Conservation (phyloP, 2,329 filamentous ascomycete species). For the Bretziella fagacearum region DNA sequence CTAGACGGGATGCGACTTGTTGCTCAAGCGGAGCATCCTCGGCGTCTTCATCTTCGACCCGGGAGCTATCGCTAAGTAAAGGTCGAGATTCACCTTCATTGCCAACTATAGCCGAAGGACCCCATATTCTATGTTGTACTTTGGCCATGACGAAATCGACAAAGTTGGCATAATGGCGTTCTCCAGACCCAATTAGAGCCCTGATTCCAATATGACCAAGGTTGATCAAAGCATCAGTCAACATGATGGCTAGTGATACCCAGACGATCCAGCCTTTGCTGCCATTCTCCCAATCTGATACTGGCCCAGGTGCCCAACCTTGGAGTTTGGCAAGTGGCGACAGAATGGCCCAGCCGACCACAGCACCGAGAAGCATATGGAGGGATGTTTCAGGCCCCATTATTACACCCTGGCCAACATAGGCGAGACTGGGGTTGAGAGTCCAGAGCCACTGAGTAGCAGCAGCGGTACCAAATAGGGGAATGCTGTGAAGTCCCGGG, state of each 20-base stretch:
- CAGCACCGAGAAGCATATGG: slow-evolving; percentile 83
- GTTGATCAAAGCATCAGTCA: slow-evolving; percentile 80
- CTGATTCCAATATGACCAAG: slow-evolving; percentile 60
- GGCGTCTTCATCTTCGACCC: slow-evolving; percentile 25
- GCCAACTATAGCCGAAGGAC: not conserved
- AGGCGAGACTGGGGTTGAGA: slow-evolving; percentile 89
- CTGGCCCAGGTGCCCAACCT: slow-evolving; percentile 78
- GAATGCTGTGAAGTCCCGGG: slow-evolving; percentile 68
- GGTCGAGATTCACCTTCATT: slow-evolving; percentile 6
- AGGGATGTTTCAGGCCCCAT: slow-evolving; percentile 93
- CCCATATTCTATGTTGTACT: slow-evolving; percentile 13
- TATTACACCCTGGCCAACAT: slow-evolving; percentile 93
- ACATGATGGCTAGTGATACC: slow-evolving; percentile 91
- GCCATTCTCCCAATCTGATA: slow-evolving; percentile 76
- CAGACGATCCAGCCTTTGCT: slow-evolving; percentile 99
- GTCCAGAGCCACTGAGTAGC: slow-evolving; percentile 84
- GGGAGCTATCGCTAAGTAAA: slow-evolving; percentile 16
- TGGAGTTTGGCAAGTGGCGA: slow-evolving; percentile 73
- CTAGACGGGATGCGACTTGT: slow-evolving; percentile 54
- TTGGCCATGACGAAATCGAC: slow-evolving; percentile 9
- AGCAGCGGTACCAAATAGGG: slow-evolving; percentile 60
- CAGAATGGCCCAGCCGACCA: slow-evolving; percentile 78
- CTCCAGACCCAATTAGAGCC: slow-evolving; percentile 27
- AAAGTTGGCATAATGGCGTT: slow-evolving; percentile 7
- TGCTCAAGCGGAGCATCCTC: slow-evolving; percentile 74